Percentiles rank a stretch among this genome's conserved stretches.
Conservation (phyloP, 2,329 filamentous ascomycete genomes). For the Fusarium hainanense region DNA sequence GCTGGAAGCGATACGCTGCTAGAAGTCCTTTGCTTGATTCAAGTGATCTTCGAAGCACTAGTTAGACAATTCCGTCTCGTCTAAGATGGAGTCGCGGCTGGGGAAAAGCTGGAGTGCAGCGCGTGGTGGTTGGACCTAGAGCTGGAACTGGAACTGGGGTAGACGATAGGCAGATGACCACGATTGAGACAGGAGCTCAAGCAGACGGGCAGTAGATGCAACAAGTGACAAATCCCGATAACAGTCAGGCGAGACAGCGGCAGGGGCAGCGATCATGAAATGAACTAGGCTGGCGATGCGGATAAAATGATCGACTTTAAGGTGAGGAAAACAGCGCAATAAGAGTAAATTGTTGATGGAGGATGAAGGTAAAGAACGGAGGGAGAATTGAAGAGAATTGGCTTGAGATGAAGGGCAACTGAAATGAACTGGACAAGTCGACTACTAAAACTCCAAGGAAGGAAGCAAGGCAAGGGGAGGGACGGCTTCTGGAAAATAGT, state of each 20-base stretch:
- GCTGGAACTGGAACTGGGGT: conserved; percentile 28
- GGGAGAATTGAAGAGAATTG: conserved; percentile 9
- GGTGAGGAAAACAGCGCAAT: conserved; percentile 24
- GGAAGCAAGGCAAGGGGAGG: conserved; percentile 21
- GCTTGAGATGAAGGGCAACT: conserved; percentile 18
- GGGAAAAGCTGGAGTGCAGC: conserved; percentile 39
- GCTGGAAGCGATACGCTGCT: conserved; percentile 5
- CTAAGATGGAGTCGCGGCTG: conserved; percentile 20
- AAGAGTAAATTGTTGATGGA: conserved; percentile 2
- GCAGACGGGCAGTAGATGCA: conserved; percentile 15
- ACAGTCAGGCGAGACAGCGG: conserved; percentile 36
- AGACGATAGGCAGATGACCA: conserved; percentile 36
- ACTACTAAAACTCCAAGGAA: conserved; percentile 31
- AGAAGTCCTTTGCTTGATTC: conserved; percentile 12
- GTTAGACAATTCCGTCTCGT: conserved; percentile 8
- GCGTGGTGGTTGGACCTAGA: conserved; percentile 16
- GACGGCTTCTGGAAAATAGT: conserved; percentile 38
- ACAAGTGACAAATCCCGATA: conserved; percentile 32
- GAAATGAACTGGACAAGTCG: conserved; percentile 33
- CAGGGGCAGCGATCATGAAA: conserved; percentile 20
- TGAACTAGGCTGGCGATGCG: conserved; percentile 18
- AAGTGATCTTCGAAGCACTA: conserved; percentile 22
- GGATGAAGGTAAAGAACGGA: conserved; percentile 23
- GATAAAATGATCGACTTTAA: conserved; percentile 41
- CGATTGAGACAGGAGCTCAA: conserved; percentile 38